A percentile compares a stretch with the other conserved stretches of the same genome.
These are phyloP conservation scores for Glomus cerebriforme DNA, from an alignment of 192 early-diverging fungal genomes.

Conservation along the genomic window DNA sequence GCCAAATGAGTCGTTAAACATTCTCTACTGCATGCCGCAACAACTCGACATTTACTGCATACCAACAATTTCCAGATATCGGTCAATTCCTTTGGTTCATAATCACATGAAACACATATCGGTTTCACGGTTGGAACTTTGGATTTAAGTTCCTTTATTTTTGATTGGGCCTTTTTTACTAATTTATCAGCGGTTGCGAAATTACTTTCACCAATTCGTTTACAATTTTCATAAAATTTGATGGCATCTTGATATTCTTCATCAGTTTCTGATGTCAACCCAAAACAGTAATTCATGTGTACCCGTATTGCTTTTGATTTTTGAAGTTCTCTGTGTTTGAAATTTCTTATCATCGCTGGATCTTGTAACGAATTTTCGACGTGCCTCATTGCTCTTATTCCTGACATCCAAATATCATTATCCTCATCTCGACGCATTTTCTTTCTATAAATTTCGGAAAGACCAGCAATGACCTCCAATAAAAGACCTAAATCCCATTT, in stretches of 20 bases:
- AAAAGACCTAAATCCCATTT: not conserved
- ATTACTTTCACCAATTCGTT: not conserved
- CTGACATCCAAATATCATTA: not conserved
- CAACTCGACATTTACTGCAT: not conserved
- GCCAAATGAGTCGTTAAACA: not conserved
- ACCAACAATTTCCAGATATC: constrained; percentile 2
- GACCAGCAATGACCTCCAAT: not conserved
- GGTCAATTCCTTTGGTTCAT: not conserved
- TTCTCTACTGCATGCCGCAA: not conserved
- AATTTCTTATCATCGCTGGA: not conserved
- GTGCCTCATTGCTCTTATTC: not conserved
- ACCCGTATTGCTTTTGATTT: not conserved
- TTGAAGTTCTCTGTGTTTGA: not conserved
- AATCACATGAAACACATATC: not conserved
- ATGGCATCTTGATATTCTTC: not conserved
- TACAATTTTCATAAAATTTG: not conserved
- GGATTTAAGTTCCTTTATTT: not conserved
- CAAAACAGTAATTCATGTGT: not conserved
- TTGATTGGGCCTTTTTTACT: not conserved
- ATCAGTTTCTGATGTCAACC: not conserved
- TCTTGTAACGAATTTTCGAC: not conserved
- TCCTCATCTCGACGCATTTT: not conserved
- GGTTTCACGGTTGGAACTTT: not conserved
- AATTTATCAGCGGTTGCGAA: not conserved
- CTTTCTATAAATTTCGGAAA: not conserved